Conservation (phyloP, 768 basidiomycete species). For the Pulveroboletus frians region DNA sequence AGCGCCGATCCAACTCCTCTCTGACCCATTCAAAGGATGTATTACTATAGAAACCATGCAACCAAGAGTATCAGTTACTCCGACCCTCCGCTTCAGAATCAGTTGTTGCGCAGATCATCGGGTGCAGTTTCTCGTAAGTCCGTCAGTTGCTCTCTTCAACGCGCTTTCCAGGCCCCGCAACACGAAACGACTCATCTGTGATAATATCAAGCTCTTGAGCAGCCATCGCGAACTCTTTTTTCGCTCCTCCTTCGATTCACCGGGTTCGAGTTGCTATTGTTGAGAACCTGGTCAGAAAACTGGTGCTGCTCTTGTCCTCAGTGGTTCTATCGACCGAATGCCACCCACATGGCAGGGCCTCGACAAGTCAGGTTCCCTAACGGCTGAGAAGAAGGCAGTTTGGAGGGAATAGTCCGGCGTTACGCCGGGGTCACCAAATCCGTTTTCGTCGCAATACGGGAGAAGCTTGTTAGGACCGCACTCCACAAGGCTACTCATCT, state of each 20-base stretch:
- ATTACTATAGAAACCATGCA: too few species aligned
- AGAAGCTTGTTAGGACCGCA: slow-evolving; percentile 64
- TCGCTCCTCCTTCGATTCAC: slow-evolving; percentile 72
- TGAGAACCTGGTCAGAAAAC: slow-evolving; percentile 58
- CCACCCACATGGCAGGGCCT: slow-evolving; percentile 64
- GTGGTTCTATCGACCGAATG: slow-evolving; percentile 38
- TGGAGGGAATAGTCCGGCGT: slow-evolving; percentile 61
- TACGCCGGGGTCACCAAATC: slow-evolving; percentile 63
- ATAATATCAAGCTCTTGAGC: too few species aligned
- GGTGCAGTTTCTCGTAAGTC: too few species aligned
- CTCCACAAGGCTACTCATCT: slow-evolving; percentile 50
- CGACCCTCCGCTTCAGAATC: too few species aligned
- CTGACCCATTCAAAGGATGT: too few species aligned
- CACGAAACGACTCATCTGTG: too few species aligned
- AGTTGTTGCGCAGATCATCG: too few species aligned
- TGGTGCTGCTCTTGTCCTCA: slow-evolving; percentile 54
- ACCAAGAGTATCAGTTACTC: too few species aligned
- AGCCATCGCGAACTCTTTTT: slow-evolving; percentile 71
- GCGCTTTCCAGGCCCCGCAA: too few species aligned
- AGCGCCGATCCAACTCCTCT: too few species aligned
- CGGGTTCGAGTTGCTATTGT: slow-evolving; percentile 83
- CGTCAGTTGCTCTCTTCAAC: too few species aligned
- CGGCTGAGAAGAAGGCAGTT: slow-evolving; percentile 49
- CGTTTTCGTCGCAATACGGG: slow-evolving; percentile 71
- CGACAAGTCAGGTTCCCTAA: slow-evolving; percentile 44